Evolutionary conservation across 2,329 filamentous ascomycete genomes (phyloP).

Genomic region (Pseudogymnoascus sp.): DNA sequence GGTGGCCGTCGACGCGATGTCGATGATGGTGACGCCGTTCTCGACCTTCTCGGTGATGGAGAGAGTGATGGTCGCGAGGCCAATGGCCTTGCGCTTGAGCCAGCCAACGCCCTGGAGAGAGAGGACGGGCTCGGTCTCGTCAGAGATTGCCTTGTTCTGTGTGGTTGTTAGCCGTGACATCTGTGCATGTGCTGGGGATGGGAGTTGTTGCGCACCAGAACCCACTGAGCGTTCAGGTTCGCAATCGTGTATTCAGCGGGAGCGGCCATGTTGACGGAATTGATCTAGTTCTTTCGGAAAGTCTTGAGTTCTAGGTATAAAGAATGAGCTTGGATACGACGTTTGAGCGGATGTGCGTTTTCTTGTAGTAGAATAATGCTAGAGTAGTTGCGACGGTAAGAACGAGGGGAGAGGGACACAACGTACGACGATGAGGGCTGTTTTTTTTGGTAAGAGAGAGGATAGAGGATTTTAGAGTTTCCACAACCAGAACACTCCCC

Average conservation of each 20-base stretch:
- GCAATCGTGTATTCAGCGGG: constrained; percentile 44
- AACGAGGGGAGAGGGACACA: background rate
- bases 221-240: constrained; percentile 46
- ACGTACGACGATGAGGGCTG: background rate
- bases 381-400: background rate
- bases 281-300: background rate
- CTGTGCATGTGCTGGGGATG: background rate
- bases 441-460: background rate
- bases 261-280: constrained; percentile 42
- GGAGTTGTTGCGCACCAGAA: constrained; percentile 38
- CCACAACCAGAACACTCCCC: background rate
- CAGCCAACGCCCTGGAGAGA: constrained; percentile 51
- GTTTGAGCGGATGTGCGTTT: background rate
- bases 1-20: constrained; percentile 55
- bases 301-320: background rate
- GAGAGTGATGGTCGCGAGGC: constrained; percentile 49
- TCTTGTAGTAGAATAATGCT: background rate
- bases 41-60: constrained; percentile 33
- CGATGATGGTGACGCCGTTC: constrained; percentile 40
- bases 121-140: constrained; percentile 51
- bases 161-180: constrained; percentile 3
- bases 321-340: background rate
- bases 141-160: constrained; percentile 55
- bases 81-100: constrained; percentile 53
- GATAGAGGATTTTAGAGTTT: background rate